Conservation (phyloP, 179 eudicot species). For the Corrigiola litoralis region DNA sequence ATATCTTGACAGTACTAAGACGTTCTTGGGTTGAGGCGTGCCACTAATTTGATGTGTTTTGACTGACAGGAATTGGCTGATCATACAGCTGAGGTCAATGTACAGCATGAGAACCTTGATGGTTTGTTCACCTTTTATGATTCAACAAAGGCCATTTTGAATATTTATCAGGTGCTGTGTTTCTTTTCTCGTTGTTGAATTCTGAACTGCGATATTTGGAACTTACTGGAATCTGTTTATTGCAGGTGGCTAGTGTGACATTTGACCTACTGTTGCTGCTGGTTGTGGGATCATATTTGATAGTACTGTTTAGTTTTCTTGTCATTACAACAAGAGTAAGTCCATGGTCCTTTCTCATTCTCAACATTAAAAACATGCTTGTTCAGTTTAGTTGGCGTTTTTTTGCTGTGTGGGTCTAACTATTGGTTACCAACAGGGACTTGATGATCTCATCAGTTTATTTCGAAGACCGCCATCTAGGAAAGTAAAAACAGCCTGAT, state of each 20-base stretch:
- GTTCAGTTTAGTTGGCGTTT: neutral
- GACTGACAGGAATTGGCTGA: constrained; percentile 69
- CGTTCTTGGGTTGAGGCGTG: neutral
- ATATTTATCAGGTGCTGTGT: constrained; percentile 75
- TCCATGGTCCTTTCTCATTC: neutral
- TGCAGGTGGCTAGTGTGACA: constrained; percentile 96
- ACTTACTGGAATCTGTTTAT: neutral
- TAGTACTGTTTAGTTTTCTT: constrained; percentile 82
- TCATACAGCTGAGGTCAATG: constrained; percentile 69
- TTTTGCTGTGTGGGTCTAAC: neutral
- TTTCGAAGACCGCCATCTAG: constrained; percentile 94
- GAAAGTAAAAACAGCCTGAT: constrained; percentile 70
- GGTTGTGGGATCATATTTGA: constrained; percentile 85
- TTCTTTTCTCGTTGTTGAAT: neutral
- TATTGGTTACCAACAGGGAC: constrained; percentile 48
- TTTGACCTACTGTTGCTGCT: constrained; percentile 86
- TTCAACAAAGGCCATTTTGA: constrained; percentile 61
- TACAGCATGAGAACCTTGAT: constrained; percentile 81
- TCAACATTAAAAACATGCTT: neutral
- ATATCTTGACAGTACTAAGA: neutral
- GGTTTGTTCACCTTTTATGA: constrained; percentile 86
- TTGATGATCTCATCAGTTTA: constrained; percentile 93
- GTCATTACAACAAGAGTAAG: constrained; percentile 85
- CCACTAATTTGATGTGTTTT: neutral
- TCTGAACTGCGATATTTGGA: neutral